Evolutionary conservation across 768 basidiomycete genomes (phyloP).

Genomic region (Tricholoma saponaceum): DNA sequence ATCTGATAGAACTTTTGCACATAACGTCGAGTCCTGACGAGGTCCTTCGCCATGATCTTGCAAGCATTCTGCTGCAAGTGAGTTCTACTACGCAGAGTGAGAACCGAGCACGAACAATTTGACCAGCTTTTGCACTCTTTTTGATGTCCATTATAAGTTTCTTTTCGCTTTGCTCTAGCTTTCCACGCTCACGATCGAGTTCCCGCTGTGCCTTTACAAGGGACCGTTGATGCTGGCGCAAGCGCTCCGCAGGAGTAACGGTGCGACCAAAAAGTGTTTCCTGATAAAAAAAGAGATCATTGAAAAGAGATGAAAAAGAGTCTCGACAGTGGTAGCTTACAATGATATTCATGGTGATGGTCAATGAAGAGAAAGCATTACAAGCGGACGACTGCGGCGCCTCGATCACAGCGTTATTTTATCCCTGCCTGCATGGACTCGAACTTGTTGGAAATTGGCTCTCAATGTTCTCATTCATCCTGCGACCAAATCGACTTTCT

Average conservation of each 20-base stretch:
- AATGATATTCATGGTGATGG: conserved; percentile 70
- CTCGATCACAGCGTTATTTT: no score
- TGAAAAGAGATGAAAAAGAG: conserved; percentile 4
- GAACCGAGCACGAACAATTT: conserved; percentile 60
- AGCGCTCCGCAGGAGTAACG: conserved; percentile 92
- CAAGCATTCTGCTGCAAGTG: conserved; percentile 75
- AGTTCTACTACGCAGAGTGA: conserved; percentile 11
- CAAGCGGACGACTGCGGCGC: no score
- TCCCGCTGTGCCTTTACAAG: conserved; percentile 97
- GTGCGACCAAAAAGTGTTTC: conserved; percentile 94
- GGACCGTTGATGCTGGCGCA: conserved; percentile 94
- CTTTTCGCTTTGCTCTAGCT: conserved; percentile 96
- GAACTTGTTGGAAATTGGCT: conserved; percentile 48
- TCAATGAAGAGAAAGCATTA: conserved; percentile 13
- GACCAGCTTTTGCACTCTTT: conserved; percentile 92
- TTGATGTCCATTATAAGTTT: conserved; percentile 94
- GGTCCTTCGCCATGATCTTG: conserved; percentile 99
- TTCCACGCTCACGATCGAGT: conserved; percentile 91
- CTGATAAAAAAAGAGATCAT: conserved; percentile 37
- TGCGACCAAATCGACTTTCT: conserved; percentile 73
- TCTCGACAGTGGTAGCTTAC: conserved; percentile 33
- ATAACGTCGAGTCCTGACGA: conserved; percentile 93
- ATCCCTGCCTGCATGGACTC: no score
- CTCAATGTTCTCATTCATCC: conserved; percentile 54
- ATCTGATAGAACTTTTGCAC: conserved; percentile 98